Conservation (phyloP, 2,329 filamentous ascomycete species). For the Fusarium torulosum region DNA sequence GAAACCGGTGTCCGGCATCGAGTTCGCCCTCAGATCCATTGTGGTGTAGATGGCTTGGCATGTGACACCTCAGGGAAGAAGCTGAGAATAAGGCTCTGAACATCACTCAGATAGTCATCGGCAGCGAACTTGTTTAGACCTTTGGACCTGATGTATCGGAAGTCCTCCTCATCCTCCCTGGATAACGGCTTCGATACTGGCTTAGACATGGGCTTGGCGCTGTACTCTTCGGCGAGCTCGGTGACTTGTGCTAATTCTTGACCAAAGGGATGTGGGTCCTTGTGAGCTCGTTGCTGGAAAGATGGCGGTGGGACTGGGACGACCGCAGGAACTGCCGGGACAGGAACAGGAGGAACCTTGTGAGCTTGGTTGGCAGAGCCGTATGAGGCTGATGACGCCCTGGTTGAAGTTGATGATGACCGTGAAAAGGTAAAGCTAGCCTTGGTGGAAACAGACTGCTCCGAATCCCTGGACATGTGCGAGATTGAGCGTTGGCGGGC, state of each 20-base stretch:
- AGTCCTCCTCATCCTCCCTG: constrained; percentile 68
- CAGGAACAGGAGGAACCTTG: constrained; percentile 50
- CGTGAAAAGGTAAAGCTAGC: constrained; percentile 68
- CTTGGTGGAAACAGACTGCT: constrained; percentile 67
- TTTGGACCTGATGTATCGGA: constrained; percentile 74
- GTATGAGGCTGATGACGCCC: constrained; percentile 62
- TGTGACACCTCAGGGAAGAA: constrained; percentile 64
- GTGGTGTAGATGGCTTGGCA: constrained; percentile 51
- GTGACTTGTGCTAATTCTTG: constrained; percentile 92
- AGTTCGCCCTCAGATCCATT: constrained; percentile 62
- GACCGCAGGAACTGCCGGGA: constrained; percentile 49
- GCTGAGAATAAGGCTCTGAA: constrained; percentile 74
- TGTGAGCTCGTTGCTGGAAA: constrained; percentile 53
- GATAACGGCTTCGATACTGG: constrained; percentile 47
- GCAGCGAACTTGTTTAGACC: constrained; percentile 81
- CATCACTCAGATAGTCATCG: constrained; percentile 86
- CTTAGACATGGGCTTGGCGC: constrained; percentile 69
- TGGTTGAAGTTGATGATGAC: constrained; percentile 68
- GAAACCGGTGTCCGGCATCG: constrained; percentile 31
- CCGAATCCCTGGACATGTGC: constrained; percentile 67
- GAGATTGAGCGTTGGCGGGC: constrained; percentile 74
- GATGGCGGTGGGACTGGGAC: constrained; percentile 49
- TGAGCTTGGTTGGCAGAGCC: constrained; percentile 49
- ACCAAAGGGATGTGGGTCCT: constrained; percentile 80
- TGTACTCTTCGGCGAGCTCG: constrained; percentile 91